Percentiles rank a stretch among this genome's conserved stretches.
Conservation (phyloP, 306 rosid genomes). For the Carpinus viminea region DNA sequence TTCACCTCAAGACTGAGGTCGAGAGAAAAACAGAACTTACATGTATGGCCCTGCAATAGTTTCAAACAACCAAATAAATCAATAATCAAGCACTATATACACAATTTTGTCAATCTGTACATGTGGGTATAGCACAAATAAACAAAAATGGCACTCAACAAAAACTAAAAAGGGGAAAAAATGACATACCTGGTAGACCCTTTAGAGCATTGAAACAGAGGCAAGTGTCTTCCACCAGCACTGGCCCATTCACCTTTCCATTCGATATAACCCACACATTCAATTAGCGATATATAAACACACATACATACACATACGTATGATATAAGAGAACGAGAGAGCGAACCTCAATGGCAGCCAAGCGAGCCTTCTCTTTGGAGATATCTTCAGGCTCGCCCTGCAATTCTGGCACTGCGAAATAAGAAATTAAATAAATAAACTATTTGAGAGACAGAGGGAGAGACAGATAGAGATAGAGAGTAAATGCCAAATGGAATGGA, state of each 20-base stretch:
- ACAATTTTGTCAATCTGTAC: background rate
- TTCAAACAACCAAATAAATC: conserved; percentile 29
- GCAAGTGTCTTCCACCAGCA: conserved; percentile 94
- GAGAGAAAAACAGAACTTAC: conserved; percentile 58
- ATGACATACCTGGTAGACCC: conserved; percentile 86
- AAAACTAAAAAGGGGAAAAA: background rate
- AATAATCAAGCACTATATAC: conserved; percentile 16
- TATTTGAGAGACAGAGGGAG: background rate
- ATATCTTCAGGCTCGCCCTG: conserved; percentile 98
- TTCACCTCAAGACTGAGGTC: conserved; percentile 38
- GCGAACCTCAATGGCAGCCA: conserved; percentile 84
- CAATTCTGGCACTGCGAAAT: conserved; percentile 78
- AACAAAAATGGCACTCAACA: background rate
- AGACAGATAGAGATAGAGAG: too few relatives aligned
- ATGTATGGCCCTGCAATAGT: conserved; percentile 89
- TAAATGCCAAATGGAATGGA: conserved; percentile 14
- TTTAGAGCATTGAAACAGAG: conserved; percentile 95
- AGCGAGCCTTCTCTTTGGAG: conserved; percentile 91
- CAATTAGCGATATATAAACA: background rate
- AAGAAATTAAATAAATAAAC: background rate
- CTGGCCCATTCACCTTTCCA: conserved; percentile 89
- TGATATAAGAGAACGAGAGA: conserved; percentile 3
- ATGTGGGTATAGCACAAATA: background rate
- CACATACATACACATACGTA: background rate
- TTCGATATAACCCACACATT: background rate